phyloP scores from a whole-genome alignment of 495 filamentous ascomycete genomes.

The Alectoria sarmentosa region DNA sequence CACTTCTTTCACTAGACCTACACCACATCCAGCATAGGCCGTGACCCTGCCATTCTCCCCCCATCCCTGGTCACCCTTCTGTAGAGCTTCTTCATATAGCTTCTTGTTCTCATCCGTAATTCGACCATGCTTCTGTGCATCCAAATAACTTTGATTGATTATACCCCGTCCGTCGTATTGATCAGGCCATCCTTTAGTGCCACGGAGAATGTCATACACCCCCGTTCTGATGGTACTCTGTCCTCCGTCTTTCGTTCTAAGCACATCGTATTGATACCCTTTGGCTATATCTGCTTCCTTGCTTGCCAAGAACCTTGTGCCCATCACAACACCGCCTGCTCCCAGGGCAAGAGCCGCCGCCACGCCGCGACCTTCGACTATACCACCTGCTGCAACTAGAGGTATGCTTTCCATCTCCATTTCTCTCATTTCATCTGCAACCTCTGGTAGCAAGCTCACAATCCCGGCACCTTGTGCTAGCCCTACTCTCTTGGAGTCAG shows the following conservation, averaged over 20 bases:
- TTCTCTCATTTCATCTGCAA: constrained; percentile 43
- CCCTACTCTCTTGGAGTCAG: too few relatives aligned
- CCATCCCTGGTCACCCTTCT: constrained; percentile 49
- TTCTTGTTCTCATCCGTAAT: constrained; percentile 46
- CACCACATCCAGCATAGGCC: constrained; percentile 52
- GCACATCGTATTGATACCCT: constrained; percentile 50
- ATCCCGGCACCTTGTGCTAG: constrained; percentile 48
- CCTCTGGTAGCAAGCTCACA: constrained; percentile 48
- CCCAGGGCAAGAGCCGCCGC: constrained; percentile 58
- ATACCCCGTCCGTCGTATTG: constrained; percentile 54
- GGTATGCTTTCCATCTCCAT: constrained; percentile 32
- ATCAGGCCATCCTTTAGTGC: constrained; percentile 59
- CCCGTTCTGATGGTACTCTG: constrained; percentile 54
- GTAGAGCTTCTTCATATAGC: constrained; percentile 45
- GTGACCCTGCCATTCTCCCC: constrained; percentile 51
- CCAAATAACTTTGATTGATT: constrained; percentile 52
- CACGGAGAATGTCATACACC: constrained; percentile 60
- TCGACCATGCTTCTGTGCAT: constrained; percentile 44
- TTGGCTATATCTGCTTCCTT: constrained; percentile 50
- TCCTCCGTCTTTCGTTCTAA: constrained; percentile 56
- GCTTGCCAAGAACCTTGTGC: constrained; percentile 59
- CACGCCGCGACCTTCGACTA: constrained; percentile 54
- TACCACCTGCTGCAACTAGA: constrained; percentile 63
- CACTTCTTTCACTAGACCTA: constrained; percentile 33
- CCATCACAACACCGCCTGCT: constrained; percentile 57